These are phyloP conservation scores for Moesziomyces globuligerus DNA, from an alignment of 1,284 basidiomycete genomes.

Conservation along the genomic window DNA sequence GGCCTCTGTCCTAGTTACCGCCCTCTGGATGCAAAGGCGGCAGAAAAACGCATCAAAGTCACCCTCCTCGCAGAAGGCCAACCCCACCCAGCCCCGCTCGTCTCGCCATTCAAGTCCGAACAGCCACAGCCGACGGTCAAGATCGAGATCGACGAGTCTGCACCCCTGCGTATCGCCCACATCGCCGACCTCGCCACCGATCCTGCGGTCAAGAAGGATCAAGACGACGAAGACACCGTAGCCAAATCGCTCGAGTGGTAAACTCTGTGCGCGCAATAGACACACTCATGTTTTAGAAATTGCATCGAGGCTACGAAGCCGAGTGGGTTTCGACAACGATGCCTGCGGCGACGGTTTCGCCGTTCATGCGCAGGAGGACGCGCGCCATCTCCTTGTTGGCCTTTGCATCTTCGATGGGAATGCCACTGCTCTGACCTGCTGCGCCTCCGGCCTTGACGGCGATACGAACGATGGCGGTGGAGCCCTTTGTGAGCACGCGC, in stretches of 20 bases:
- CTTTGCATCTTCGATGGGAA: constrained; percentile 77
- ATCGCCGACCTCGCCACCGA: not conserved
- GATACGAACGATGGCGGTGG: constrained; percentile 86
- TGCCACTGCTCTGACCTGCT: constrained; percentile 48
- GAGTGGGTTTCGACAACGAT: constrained; percentile 58
- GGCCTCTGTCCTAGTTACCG: constrained; percentile 57
- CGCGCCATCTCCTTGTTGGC: constrained; percentile 97
- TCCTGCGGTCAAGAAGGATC: constrained; percentile 19
- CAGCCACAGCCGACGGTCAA: constrained; percentile 13
- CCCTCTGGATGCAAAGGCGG: constrained; percentile 45
- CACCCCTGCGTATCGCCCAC: constrained; percentile 3
- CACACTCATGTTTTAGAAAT: too few relatives aligned
- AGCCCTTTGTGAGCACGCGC: constrained; percentile 79
- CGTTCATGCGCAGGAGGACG: constrained; percentile 83
- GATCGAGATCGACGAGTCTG: constrained; percentile 32
- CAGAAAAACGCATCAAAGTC: constrained; percentile 44
- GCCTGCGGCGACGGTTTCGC: constrained; percentile 95
- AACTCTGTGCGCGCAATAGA: not conserved
- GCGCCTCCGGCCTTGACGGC: constrained; percentile 43
- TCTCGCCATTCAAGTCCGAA: too few relatives aligned
- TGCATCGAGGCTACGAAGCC: not conserved
- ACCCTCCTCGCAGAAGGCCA: constrained; percentile 11
- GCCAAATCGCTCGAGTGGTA: constrained; percentile 39
- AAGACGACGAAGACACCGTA: constrained; percentile 2
- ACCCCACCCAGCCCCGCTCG: not conserved